Evolutionary conservation across 208 protist genomes (phyloP).

Genomic region (Paratrypanosoma confusum): DNA sequence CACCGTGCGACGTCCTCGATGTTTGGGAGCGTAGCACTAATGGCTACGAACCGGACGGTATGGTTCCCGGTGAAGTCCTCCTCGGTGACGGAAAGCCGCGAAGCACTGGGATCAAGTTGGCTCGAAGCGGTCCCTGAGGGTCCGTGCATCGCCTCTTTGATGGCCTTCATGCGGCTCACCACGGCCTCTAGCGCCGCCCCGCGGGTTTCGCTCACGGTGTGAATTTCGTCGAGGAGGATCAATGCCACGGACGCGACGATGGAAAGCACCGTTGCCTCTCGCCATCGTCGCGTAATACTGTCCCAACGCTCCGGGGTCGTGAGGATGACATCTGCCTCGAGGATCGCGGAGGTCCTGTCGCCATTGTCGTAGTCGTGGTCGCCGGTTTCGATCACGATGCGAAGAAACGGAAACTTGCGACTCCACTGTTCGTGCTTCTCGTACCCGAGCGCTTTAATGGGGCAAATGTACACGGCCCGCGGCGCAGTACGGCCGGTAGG

Average conservation of each 20-base stretch:
- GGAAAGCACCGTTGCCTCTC: constrained; percentile 50
- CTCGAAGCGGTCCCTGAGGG: background rate
- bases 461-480: constrained; percentile 86
- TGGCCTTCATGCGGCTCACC: constrained; percentile 84
- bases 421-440: constrained; percentile 78
- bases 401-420: constrained; percentile 59
- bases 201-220: constrained; percentile 85
- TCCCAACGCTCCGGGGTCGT: constrained; percentile 92
- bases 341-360: constrained; percentile 24
- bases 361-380: constrained; percentile 82
- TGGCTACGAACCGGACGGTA: constrained; percentile 66
- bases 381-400: constrained; percentile 89
- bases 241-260: constrained; percentile 70
- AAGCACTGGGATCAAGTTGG: no score
- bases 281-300: constrained; percentile 86
- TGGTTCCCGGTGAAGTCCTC: no score
- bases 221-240: constrained; percentile 89
- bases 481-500: background rate
- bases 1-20: constrained; percentile 81
- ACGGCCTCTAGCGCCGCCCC: constrained; percentile 88
- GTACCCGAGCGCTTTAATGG: constrained; percentile 82
- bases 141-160: constrained; percentile 19
- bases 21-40: constrained; percentile 91
- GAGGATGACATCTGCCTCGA: constrained; percentile 71
- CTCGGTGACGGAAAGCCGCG: no score